Conservation (phyloP, 2,329 filamentous ascomycete species). For the Alternaria brassicicola region DNA sequence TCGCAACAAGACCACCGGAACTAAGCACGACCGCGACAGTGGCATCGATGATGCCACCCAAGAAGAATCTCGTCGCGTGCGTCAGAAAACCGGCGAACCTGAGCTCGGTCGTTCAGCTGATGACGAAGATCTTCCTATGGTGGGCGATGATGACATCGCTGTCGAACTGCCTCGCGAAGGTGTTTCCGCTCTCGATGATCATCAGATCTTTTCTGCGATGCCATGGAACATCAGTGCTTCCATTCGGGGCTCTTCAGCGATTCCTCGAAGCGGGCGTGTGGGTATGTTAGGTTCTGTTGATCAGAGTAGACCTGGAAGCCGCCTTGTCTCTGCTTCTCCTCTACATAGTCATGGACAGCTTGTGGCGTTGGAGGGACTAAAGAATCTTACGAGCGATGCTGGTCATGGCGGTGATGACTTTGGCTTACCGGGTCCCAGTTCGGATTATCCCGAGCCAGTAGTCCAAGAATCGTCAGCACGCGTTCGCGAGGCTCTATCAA, state of each 20-base stretch:
- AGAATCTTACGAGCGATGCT: conserved; percentile 39
- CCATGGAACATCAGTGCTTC: conserved; percentile 71
- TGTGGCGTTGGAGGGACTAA: conserved; percentile 35
- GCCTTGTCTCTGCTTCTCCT: conserved; percentile 66
- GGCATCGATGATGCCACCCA: conserved; percentile 44
- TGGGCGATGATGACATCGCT: conserved; percentile 63
- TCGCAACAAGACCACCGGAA: conserved; percentile 27
- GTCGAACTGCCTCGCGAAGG: conserved; percentile 75
- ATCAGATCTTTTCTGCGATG: conserved; percentile 68
- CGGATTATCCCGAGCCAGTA: conserved; percentile 19
- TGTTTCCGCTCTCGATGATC: conserved; percentile 69
- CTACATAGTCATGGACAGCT: conserved; percentile 59
- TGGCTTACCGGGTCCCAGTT: conserved; percentile 23
- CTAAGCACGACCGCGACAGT: conserved; percentile 45
- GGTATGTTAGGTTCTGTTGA: conserved; percentile 48
- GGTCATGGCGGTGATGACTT: conserved; percentile 35
- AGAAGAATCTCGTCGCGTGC: conserved; percentile 42
- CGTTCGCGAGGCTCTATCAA: conserved; percentile 60
- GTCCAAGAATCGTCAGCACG: conserved; percentile 43
- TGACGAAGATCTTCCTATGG: conserved; percentile 38
- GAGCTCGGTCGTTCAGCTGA: conserved; percentile 48
- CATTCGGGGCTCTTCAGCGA: conserved; percentile 56
- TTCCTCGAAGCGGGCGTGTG: conserved; percentile 51
- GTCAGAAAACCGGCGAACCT: conserved; percentile 38
- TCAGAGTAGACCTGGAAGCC: conserved; percentile 51